Base-by-base conservation (phyloP, 805 yeast genomes). In the Ogataea kodamae region DNA sequence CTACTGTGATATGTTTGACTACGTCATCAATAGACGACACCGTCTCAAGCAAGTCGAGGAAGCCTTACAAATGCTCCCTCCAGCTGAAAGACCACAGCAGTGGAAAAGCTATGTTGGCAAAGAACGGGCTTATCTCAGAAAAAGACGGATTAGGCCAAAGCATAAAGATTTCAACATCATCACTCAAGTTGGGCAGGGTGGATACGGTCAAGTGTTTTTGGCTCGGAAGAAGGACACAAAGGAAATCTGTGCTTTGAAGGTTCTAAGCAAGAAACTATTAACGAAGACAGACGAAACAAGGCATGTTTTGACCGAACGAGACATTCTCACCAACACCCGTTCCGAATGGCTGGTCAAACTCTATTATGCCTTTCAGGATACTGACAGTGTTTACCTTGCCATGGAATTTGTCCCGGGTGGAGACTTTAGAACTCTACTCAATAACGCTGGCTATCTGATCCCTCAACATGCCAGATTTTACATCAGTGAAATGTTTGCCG, bases 341-440 rank as follows among this genome's bases (percentile, higher is more conserved):
- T 78, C 90, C 30, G 96, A 88, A 40, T 92, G 99, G 99, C 68
- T 92, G 22, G 98, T 92, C 24, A 88, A 88, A 61, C 68, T 92
- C 31, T 70, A 87, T 39, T 92, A 92, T 57, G 96, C 97, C 2
- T 92, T 92, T 65, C 99, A 92, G 60, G 97, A 92, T 61, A 61
- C 80, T 0, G 89, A 84, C 42, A 84, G 83, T 53, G 84, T 92
- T 18, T 92, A 86, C 50, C 68, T 92, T 53, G 98, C 98, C 2
- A 92, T 92, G 99, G 98, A 92, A 59, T 92, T 85, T 60, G 98
- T 92, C n/a, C 97, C 99, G 6, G 99, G 99, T 39, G 99, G 99
- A 34, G 99, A 92, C 57, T 92, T 86, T 67, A 79, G 99, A 55
- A 92, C 98, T 0, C 65, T 92, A 40, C 73, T 92, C 45, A 89